These are phyloP conservation scores for Aspergillus nomiae DNA, from an alignment of 2,329 filamentous ascomycete genomes.

Conservation along the genomic window DNA sequence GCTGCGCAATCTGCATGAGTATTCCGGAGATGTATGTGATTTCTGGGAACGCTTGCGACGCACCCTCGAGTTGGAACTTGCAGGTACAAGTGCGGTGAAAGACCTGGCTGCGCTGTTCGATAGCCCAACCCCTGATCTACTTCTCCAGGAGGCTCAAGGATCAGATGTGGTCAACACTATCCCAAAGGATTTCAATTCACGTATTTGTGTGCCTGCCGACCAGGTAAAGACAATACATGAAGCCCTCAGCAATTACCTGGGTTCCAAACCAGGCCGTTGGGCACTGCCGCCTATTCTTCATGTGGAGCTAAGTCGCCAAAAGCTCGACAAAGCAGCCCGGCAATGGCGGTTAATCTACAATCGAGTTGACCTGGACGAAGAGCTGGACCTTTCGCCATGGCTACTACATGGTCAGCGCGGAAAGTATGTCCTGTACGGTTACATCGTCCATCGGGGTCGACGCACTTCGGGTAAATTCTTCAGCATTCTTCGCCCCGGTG, in stretches of 20 bases:
- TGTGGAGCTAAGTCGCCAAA: slow-evolving; percentile 60
- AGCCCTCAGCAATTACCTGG: slow-evolving; percentile 36
- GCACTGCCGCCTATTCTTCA: slow-evolving; percentile 53
- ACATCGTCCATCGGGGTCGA: slow-evolving; percentile 61
- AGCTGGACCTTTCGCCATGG: slow-evolving; percentile 48
- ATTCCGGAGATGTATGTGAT: slow-evolving; percentile 56
- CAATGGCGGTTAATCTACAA: slow-evolving; percentile 61
- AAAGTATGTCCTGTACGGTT: slow-evolving; percentile 60
- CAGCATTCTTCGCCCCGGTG: slow-evolving; percentile 60
- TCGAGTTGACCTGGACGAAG: slow-evolving; percentile 58
- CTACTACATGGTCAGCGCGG: slow-evolving; percentile 37
- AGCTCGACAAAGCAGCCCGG: slow-evolving; percentile 55
- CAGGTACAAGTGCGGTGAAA: slow-evolving; percentile 44
- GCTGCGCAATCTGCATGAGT: slow-evolving; percentile 44
- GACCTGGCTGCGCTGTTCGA: slow-evolving; percentile 53
- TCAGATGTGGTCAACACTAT: slow-evolving; percentile 36
- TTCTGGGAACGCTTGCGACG: slow-evolving; percentile 58
- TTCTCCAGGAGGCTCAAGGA: slow-evolving; percentile 20
- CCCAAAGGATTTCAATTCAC: slow-evolving; percentile 40
- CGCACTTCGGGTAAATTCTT: slow-evolving; percentile 62
- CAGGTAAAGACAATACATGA: slow-evolving; percentile 40
- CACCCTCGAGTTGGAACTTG: slow-evolving; percentile 55
- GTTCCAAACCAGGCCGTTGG: slow-evolving; percentile 40
- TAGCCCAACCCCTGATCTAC: slow-evolving; percentile 27
- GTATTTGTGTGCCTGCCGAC: slow-evolving; percentile 42